Conservation (phyloP, 805 yeast species). For the Tetrapisispora fleetii region DNA sequence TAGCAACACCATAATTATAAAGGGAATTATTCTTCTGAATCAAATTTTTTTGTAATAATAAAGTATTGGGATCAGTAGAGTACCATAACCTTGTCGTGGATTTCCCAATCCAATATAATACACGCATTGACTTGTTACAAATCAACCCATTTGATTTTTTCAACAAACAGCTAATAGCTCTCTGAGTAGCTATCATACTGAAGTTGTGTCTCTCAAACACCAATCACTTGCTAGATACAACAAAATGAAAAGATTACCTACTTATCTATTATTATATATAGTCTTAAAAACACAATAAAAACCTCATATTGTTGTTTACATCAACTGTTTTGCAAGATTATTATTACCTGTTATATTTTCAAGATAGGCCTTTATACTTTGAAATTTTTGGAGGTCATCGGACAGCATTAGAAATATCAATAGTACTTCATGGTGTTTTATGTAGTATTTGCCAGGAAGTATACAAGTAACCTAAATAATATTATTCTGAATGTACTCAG, state of each 20-base stretch:
- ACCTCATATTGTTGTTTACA: too few relatives aligned
- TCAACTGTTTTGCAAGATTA: too few relatives aligned
- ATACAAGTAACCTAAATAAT: too few relatives aligned
- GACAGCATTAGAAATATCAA: too few relatives aligned
- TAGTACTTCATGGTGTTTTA: too few relatives aligned
- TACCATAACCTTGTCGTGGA: neutral
- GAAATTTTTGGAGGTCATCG: too few relatives aligned
- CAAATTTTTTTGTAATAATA: conserved; percentile 31
- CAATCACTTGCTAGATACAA: neutral
- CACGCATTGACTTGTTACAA: neutral
- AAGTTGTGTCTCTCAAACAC: neutral
- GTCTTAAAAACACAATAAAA: too few relatives aligned
- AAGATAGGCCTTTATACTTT: too few relatives aligned
- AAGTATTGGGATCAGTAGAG: conserved; percentile 15
- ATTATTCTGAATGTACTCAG: too few relatives aligned
- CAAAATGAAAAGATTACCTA: neutral
- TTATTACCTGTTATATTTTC: too few relatives aligned
- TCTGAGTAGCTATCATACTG: neutral
- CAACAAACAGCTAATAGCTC: neutral
- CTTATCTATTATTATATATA: too few relatives aligned
- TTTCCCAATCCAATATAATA: neutral
- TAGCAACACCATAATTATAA: conserved; percentile 27
- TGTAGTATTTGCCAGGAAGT: too few relatives aligned
- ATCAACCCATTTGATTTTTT: neutral
- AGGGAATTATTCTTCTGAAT: conserved; percentile 30